A percentile compares a stretch with the other conserved stretches of the same genome.
These are phyloP conservation scores for Cyberlindnera maclurae DNA, from an alignment of 805 yeast species.

Conservation along the genomic window DNA sequence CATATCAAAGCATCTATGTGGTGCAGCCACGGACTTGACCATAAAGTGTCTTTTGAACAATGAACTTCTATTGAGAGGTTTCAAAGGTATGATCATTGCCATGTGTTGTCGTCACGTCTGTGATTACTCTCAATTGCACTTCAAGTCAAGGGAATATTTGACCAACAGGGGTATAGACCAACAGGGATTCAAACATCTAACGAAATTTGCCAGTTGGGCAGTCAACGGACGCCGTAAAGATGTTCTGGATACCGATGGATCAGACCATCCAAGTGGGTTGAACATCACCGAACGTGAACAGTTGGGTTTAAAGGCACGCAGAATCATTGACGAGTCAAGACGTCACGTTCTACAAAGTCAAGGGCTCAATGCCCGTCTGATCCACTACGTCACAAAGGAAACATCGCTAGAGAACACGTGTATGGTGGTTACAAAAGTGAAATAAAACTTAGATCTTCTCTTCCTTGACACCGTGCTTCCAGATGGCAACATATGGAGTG, in stretches of 20 bases:
- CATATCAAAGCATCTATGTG: slow-evolving; percentile 86
- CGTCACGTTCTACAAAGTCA: slow-evolving; percentile 34
- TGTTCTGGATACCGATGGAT: slow-evolving; percentile 30
- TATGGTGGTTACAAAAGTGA: slow-evolving; percentile 26
- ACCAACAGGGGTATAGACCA: slow-evolving; percentile 20
- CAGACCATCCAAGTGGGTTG: slow-evolving; percentile 41
- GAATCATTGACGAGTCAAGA: slow-evolving; percentile 72
- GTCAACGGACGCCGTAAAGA: slow-evolving; percentile 57
- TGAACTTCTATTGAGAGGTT: slow-evolving; percentile 22
- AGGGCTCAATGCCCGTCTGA: slow-evolving; percentile 41
- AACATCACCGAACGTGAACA: slow-evolving; percentile 41
- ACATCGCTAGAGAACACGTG: slow-evolving; percentile 70
- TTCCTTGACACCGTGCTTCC: slow-evolving; percentile 96
- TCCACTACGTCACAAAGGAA: slow-evolving; percentile 49
- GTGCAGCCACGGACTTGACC: slow-evolving; percentile 89
- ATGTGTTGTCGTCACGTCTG: slow-evolving; percentile 93
- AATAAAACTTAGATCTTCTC: slow-evolving; percentile 67
- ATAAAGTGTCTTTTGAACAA: slow-evolving; percentile 50
- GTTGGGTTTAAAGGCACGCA: slow-evolving; percentile 62
- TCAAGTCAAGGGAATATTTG: slow-evolving; percentile 15
- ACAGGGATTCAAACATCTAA: slow-evolving; percentile 40
- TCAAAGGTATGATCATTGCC: slow-evolving; percentile 68
- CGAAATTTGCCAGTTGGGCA: slow-evolving; percentile 82
- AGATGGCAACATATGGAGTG: slow-evolving; percentile 94
- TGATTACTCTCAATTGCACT: slow-evolving; percentile 46